Conservation (phyloP, 2,329 filamentous ascomycete genomes). For the Tolypocladium nubicola region DNA sequence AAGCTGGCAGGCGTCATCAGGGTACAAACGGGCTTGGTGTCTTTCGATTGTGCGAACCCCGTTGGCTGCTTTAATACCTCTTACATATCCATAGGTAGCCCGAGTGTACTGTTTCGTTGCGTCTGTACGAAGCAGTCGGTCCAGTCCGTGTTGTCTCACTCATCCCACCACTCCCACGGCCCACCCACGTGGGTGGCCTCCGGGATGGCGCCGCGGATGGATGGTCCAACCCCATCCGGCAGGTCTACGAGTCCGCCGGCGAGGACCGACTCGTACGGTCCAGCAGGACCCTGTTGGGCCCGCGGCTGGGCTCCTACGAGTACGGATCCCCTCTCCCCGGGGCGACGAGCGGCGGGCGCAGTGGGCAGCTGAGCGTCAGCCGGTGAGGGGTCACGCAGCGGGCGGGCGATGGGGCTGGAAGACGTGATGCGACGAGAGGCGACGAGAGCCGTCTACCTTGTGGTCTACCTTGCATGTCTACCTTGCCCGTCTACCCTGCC, state of each 20-base stretch:
- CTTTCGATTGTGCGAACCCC: background rate
- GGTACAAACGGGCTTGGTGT: background rate
- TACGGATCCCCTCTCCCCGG: background rate
- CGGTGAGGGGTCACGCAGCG: background rate
- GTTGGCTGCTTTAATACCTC: background rate
- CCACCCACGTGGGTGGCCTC: background rate
- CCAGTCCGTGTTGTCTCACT: background rate
- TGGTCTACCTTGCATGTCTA: no score
- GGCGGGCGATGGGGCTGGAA: background rate
- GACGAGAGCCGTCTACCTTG: no score
- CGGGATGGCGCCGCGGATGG: background rate
- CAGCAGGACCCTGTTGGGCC: no score
- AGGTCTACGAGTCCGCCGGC: background rate
- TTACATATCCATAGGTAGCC: background rate
- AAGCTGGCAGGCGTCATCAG: constrained; percentile 7
- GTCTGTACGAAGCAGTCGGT: background rate
- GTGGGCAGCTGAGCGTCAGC: background rate
- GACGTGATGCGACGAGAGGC: background rate
- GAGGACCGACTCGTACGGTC: no score
- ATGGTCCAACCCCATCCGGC: background rate
- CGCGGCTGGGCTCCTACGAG: no score
- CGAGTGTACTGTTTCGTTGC: background rate
- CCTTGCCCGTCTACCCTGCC: no score
- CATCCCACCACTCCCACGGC: background rate
- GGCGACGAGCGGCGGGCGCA: background rate